Percentiles rank a stretch among this genome's conserved stretches.
Evolutionary conservation across 2,329 filamentous ascomycete species (phyloP).

Genomic region (Albophoma yamanashiensis): DNA sequence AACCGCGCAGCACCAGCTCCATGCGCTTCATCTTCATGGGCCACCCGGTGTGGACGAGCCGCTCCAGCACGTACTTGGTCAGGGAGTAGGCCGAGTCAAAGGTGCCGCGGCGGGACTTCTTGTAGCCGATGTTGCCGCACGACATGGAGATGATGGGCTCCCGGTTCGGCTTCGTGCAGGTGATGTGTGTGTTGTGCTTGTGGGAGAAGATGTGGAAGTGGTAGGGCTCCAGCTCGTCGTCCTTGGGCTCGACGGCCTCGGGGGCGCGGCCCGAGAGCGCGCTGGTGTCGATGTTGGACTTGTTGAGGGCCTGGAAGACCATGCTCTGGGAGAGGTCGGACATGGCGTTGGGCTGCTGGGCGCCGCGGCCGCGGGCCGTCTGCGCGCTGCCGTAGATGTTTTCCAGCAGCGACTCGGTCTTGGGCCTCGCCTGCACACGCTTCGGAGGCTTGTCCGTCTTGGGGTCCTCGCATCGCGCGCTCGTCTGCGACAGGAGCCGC

Average conservation of each 20-base stretch:
- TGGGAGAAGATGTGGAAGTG: slow-evolving; percentile 80
- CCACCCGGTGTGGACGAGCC: slow-evolving; percentile 74
- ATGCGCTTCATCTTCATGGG: slow-evolving; percentile 64
- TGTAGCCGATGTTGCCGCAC: slow-evolving; percentile 84
- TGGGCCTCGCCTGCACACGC: slow-evolving; percentile 12
- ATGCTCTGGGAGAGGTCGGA: slow-evolving; percentile 24
- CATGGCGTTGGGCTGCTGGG: slow-evolving; percentile 19
- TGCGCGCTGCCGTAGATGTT: slow-evolving; percentile 20
- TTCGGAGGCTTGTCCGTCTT: slow-evolving; percentile 11
- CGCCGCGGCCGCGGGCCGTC: slow-evolving; percentile 5
- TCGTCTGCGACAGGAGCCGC: slow-evolving; percentile 30
- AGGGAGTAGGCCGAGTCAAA: slow-evolving; percentile 94
- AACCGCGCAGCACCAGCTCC: slow-evolving; percentile 76
- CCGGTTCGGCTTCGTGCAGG: slow-evolving; percentile 71
- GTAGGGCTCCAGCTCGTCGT: slow-evolving; percentile 50
- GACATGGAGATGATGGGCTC: slow-evolving; percentile 71
- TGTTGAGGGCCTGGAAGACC: slow-evolving; percentile 26
- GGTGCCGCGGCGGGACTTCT: slow-evolving; percentile 64
- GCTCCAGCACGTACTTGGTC: slow-evolving; percentile 69
- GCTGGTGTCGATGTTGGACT: slow-evolving; percentile 22
- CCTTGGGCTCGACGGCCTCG: slow-evolving; percentile 14
- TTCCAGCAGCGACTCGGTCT: slow-evolving; percentile 19
- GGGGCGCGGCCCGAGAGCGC: slow-evolving; percentile 13
- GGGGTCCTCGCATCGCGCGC: slow-evolving; percentile 15
- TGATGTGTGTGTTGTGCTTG: slow-evolving; percentile 94